Base-by-base conservation (phyloP, 164 flowering plant species). In the Stephania japonica region DNA sequence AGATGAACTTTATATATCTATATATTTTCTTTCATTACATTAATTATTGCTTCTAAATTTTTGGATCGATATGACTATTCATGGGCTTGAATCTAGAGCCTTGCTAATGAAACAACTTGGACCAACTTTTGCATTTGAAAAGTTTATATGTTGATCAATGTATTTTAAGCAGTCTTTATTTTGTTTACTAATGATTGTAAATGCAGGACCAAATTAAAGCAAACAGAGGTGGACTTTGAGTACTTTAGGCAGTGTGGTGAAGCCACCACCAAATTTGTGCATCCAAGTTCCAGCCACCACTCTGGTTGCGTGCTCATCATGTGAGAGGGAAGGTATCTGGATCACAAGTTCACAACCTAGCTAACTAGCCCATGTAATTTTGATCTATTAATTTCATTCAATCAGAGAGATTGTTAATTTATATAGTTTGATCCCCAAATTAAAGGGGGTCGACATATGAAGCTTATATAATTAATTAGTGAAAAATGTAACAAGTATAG, bases 121-220 rank as follows among this genome's bases (percentile, higher is more conserved):
- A 27, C 32, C 32, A 27, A 27, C 3, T 27, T 27, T 27, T 3
- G 1, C 3, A 27, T 27, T 27, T 1, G 2, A 1, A 27, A 27
- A 27, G 32, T 27, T 1, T 27, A 27, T 27, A 27, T 27, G 32
- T 27, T 3, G 32, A 27, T 27, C 32, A 27, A 27, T 27, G 32
- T 27, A 27, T 3, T 1, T 27, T 1, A 27, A n/a, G n/a, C n/a
- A n/a, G n/a, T n/a, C n/a, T n/a, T 18, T 19, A 19, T 24, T 64
- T 13, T 13, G 18, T 64, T 64, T 64, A 24, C 41, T 24, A 27
- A 27, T 64, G 14, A 24, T 64, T 24, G 38, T 24, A 4, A 25
- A 64, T 59, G 24, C 21, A 64, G 67, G 26, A 64, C 67, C 32
- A 64, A 64, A 64, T 64, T 64, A 26, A 64, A 64, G 67, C 67